These are phyloP conservation scores for Phialophora expanda DNA, from an alignment of 2,329 filamentous ascomycete genomes.

Conservation along the genomic window DNA sequence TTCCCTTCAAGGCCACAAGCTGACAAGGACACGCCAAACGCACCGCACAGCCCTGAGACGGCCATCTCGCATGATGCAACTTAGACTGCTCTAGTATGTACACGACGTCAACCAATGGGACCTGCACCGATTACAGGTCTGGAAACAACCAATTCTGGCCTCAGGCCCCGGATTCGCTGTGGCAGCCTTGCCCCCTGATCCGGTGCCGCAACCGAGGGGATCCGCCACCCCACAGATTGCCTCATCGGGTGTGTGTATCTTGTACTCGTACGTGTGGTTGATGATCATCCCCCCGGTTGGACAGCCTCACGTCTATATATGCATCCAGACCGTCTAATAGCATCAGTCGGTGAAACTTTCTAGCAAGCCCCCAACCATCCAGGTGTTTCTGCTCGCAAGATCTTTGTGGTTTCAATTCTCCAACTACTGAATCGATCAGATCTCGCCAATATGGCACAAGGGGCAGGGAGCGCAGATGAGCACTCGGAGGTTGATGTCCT, in stretches of 20 bases:
- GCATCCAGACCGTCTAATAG: background rate
- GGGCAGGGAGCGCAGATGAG: background rate
- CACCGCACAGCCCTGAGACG: background rate
- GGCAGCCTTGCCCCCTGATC: conserved; percentile 6
- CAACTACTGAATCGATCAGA: background rate
- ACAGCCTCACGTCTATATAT: background rate
- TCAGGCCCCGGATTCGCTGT: background rate
- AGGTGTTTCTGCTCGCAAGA: background rate
- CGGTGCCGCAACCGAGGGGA: conserved; percentile 21
- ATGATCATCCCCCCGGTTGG: background rate
- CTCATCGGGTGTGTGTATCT: background rate
- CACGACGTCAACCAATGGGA: background rate
- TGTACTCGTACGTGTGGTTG: background rate
- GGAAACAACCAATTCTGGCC: background rate
- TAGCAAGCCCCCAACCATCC: background rate
- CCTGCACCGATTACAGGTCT: background rate
- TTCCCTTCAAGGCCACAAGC: background rate
- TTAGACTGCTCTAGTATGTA: background rate
- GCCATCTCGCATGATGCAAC: background rate
- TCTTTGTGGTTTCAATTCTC: background rate
- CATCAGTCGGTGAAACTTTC: background rate
- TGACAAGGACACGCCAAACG: background rate
- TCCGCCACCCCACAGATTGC: conserved; percentile 11
- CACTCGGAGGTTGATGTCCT: conserved; percentile 51
- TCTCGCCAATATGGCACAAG: conserved; percentile 11